These are phyloP conservation scores for Steccherinum ochraceum DNA, from an alignment of 768 basidiomycete species.

Conservation along the genomic window DNA sequence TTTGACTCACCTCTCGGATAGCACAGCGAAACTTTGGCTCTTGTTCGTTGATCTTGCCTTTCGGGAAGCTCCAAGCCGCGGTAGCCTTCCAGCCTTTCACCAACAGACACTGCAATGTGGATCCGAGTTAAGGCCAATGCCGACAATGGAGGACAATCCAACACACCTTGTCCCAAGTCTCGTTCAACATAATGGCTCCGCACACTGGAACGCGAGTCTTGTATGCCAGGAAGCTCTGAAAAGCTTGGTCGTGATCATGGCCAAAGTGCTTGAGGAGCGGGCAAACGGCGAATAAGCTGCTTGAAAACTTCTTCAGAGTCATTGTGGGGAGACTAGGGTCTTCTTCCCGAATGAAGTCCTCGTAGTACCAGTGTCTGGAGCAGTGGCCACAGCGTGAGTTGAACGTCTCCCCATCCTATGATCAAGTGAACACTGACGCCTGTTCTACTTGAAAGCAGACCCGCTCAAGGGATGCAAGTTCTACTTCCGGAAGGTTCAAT, in stretches of 20 bases:
- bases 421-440: constrained; percentile 57
- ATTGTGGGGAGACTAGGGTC: constrained; percentile 83
- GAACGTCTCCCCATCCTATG: constrained; percentile 2
- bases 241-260: constrained; percentile 79
- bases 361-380: constrained; percentile 97
- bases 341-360: constrained; percentile 94
- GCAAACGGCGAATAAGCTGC: constrained; percentile 81
- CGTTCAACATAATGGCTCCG: constrained; percentile 93
- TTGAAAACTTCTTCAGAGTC: constrained; percentile 88
- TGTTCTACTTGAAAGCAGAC: constrained; percentile 99
- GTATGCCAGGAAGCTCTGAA: constrained; percentile 89
- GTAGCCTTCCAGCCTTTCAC: constrained; percentile 98
- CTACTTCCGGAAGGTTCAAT: constrained; percentile 90
- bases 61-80: constrained; percentile 98
- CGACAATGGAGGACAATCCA: constrained; percentile 11
- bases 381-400: constrained; percentile 6
- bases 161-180: constrained; percentile 84
- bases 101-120: constrained; percentile 68
- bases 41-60: constrained; percentile 98
- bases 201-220: constrained; percentile 97
- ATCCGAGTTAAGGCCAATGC: constrained; percentile 4
- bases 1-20: constrained; percentile 81
- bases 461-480: constrained; percentile 84
- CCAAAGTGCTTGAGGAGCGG: constrained; percentile 80
- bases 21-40: constrained; percentile 84